phyloP scores from a whole-genome alignment of 2,329 filamentous ascomycete species.

The Pseudocercospora pini-densiflorae region DNA sequence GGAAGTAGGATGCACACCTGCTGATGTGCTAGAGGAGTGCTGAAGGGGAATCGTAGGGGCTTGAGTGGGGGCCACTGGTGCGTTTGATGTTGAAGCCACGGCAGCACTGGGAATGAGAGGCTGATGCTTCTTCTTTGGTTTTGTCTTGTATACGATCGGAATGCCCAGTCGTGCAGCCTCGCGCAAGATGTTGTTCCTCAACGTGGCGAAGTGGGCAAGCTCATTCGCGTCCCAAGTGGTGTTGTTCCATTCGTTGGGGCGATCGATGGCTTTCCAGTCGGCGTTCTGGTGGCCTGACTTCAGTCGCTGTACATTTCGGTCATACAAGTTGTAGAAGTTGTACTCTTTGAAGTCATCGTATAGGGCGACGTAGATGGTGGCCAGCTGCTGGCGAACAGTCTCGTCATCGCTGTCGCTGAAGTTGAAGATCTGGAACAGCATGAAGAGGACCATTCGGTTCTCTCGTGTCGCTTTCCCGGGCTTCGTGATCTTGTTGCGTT shows the following conservation, averaged over 20 bases:
- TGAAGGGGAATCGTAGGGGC: too few species aligned
- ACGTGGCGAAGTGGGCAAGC: background rate
- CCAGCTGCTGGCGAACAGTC: background rate
- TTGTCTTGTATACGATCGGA: background rate
- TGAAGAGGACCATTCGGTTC: background rate
- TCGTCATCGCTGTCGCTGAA: background rate
- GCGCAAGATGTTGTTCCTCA: background rate
- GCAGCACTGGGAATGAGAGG: too few species aligned
- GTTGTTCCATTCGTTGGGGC: background rate
- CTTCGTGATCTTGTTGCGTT: background rate
- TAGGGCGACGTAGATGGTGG: background rate
- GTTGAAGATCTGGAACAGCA: background rate
- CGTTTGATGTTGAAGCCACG: too few species aligned
- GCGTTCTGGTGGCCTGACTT: background rate
- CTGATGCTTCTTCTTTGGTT: background rate
- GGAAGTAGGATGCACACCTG: too few species aligned
- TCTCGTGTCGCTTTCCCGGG: background rate
- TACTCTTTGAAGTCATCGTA: background rate
- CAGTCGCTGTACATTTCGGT: background rate
- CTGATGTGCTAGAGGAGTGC: too few species aligned
- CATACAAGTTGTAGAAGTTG: background rate
- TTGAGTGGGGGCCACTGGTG: background rate
- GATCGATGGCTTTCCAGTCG: background rate
- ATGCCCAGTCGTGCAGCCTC: background rate
- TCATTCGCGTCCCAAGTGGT: background rate